Base-by-base conservation (phyloP, 352 stramenopile species). In the Phytopythium mirpurense region DNA sequence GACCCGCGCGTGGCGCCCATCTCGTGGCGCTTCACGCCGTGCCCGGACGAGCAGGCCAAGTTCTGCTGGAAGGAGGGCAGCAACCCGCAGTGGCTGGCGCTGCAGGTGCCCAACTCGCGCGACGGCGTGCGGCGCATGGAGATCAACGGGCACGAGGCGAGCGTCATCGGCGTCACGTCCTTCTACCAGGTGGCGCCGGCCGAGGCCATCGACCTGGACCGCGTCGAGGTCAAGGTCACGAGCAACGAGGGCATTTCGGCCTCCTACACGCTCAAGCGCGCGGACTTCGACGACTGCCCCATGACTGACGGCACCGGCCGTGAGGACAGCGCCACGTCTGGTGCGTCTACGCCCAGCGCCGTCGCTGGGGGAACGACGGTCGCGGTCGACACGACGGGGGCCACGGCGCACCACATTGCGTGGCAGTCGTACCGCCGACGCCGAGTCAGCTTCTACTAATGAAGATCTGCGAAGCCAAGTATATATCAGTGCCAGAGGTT, bases 241-340 rank as follows among this genome's bases (percentile, higher is more conserved):
- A 90, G 78, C 36, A 98, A 82, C 26, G 80, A 96, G 69, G 94
- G 95, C 18, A 74, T 78, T 57, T 90, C 90, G 47, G 97, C 86
- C 35, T 97, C 74, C 67, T 97, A 82, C 60, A 73, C 63, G 23
- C 54, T 78, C n/a, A 54, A 62, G 54, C 41, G 59, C 0, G 56
- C 60, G 3, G 66, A 75, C 51, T 74, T 66, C 50, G 67, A 64
- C 32, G 51, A 76, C 49, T 77, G 70, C 51, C 64, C 61, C 19
- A 77, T 74, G 65, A 61, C 67, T 9, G 58, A 62, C 35, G 67
- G 65, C 43, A 65, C 6, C 38, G 21, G 38, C 19, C n/a, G n/a
- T n/a, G n/a, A n/a, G n/a, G 38, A 48, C 45, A 73, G 49, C 16
- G 60, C 44, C 46, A 47, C 45, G 34, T 63, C 38, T 1, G 16